phyloP scores from a whole-genome alignment of 225 moss, liverwort and hornwort species.

The Antitrichia curtipendula region DNA sequence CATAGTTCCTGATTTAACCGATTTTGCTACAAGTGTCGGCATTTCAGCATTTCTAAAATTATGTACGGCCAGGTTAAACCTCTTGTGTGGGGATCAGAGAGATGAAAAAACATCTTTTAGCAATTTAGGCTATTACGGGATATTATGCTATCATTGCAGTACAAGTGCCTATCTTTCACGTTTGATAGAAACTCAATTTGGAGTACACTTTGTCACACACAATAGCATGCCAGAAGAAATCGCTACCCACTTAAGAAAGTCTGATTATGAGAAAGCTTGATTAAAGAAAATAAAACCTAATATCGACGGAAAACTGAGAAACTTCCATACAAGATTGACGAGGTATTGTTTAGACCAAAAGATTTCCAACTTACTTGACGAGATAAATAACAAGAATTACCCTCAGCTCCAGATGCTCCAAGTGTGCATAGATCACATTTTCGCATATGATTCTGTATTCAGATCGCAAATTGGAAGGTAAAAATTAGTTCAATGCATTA shows the following conservation, averaged over 20 bases:
- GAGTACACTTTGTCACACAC: neutral
- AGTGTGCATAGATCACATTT: constrained; percentile 29
- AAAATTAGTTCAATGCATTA: neutral
- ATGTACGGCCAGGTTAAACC: neutral
- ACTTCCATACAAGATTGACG: neutral
- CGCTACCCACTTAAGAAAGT: neutral
- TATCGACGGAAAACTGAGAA: neutral
- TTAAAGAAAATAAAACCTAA: neutral
- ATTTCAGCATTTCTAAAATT: neutral
- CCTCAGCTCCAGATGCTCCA: constrained; percentile 27
- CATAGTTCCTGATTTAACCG: neutral
- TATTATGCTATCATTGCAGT: neutral
- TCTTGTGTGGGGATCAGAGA: neutral
- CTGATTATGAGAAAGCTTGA: neutral
- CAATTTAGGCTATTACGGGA: neutral
- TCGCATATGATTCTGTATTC: constrained; percentile 27
- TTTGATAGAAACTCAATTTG: neutral
- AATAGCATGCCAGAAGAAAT: neutral
- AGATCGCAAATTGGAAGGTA: neutral
- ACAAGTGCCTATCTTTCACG: neutral
- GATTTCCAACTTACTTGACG: constrained; percentile 30
- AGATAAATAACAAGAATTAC: constrained; percentile 39
- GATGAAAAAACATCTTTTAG: neutral
- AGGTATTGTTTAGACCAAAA: neutral
- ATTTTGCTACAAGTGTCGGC: neutral